Evolutionary conservation across 768 basidiomycete species (phyloP), one percentile per base, ranked within the genome.

Genomic region (Pulveroboletus sp.): DNA sequence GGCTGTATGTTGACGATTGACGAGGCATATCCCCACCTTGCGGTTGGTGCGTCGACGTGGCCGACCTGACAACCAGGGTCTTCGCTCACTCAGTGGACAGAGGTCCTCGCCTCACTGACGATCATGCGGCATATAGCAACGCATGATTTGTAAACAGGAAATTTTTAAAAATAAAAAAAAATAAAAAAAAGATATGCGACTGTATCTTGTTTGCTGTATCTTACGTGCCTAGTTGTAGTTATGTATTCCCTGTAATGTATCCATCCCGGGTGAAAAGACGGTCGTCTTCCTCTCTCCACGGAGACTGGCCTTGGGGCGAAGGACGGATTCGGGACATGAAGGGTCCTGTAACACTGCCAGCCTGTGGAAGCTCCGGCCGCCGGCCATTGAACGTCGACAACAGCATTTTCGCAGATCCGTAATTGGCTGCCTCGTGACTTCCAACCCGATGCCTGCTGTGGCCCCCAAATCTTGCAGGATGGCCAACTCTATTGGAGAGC

Each of bases 1-100:
- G 83, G 83, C 2, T 81, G 80, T 51, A 77, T 78, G 69, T 66
- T 87, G 41, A 81, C 77, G 27, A 73, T 87, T 17, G 81, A 83
- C 37, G 85, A 86, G 56, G 69, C 72, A 6, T 85, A 76, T 46
- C 73, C 71, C 3, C 70, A 79, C 45, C 69, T 85, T 37, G 78
- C 78, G 30, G 71, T 72, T 48, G 85, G 85, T 82, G 57, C 55
- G 75, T 66, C 43, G 47, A 21, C 39, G 26, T 45, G 28, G 30
- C 41, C 14, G 43, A 18, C 36, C 33, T 47, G 41, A 46, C 40
- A 27, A 47, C 46, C 28, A 50, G 56, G 55, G 49, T 50, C 11
- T n/a, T 28, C 17, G 44, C 54, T 63, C 41, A 51, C 35, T 39
- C 28, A 33, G 32, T 42, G 36, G 58, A 42, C 64, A 85, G 83